Conservation (phyloP, 495 filamentous ascomycete species). For the Tuber calosporum region DNA sequence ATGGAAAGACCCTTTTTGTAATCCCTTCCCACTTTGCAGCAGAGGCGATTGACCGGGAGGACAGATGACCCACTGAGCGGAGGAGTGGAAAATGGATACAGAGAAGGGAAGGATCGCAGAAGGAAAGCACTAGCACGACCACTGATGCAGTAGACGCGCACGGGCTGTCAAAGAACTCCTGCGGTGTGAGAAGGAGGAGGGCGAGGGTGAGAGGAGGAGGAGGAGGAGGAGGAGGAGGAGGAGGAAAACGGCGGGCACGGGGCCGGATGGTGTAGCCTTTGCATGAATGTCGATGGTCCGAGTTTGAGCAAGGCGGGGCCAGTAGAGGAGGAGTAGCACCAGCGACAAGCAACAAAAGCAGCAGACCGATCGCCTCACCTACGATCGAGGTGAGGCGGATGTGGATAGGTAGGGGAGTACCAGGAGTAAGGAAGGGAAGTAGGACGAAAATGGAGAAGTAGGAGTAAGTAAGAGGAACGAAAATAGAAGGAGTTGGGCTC, state of each 20-base stretch:
- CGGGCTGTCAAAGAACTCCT: slow-evolving; percentile 31
- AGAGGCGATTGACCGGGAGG: slow-evolving; percentile 6
- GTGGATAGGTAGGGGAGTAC: slow-evolving; percentile 5
- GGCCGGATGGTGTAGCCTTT: slow-evolving; percentile 36
- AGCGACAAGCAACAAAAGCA: slow-evolving; percentile 9
- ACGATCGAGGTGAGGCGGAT: not conserved
- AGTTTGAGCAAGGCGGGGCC: slow-evolving; percentile 30
- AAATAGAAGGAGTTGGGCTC: slow-evolving; percentile 3
- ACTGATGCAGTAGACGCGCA: slow-evolving; percentile 36
- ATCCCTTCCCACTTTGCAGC: slow-evolving; percentile 8
- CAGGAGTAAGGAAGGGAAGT: slow-evolving; percentile 7
- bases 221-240: slow-evolving; percentile 25
- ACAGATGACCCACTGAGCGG: slow-evolving; percentile 30
- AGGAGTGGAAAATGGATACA: slow-evolving; percentile 37
- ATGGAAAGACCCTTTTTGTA: slow-evolving; percentile 17
- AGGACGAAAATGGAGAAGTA: not conserved
- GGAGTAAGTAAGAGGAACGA: slow-evolving; percentile 6
- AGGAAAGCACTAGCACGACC: slow-evolving; percentile 36
- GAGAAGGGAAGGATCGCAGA: slow-evolving; percentile 33
- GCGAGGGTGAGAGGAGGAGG: slow-evolving; percentile 26
- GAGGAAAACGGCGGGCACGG: slow-evolving; percentile 34
- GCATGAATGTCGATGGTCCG: slow-evolving; percentile 36
- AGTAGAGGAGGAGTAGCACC: slow-evolving; percentile 24
- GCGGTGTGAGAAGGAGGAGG: slow-evolving; percentile 23
- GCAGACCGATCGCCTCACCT: slow-evolving; percentile 20